Percentiles rank a stretch among this genome's conserved stretches.
Evolutionary conservation across 1,139 yeast species (phyloP).

Genomic region (Taiozyma sp.): DNA sequence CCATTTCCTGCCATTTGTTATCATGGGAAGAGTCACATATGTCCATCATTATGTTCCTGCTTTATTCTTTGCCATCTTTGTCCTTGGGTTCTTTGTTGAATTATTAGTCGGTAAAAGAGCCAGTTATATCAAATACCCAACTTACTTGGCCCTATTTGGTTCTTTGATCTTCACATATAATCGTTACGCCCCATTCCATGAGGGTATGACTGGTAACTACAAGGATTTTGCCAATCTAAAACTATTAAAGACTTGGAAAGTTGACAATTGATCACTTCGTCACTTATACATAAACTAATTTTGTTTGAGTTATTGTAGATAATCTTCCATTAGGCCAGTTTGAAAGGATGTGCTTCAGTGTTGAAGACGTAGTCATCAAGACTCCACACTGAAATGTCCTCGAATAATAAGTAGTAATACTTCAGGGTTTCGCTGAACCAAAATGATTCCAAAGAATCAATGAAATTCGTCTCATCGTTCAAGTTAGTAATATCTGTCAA

Average conservation of each 20-base stretch:
- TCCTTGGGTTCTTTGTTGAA: slow-evolving; percentile 56
- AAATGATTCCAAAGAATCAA: slow-evolving; percentile 56
- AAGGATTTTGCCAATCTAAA: slow-evolving; percentile 39
- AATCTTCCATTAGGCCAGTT: slow-evolving; percentile 15
- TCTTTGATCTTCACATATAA: slow-evolving; percentile 33
- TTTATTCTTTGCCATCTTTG: slow-evolving; percentile 66
- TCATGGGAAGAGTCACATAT: slow-evolving; percentile 81
- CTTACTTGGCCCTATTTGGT: slow-evolving; percentile 32
- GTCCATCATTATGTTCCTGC: slow-evolving; percentile 84
- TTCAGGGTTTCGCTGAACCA: slow-evolving; percentile 81
- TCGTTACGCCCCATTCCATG: slow-evolving; percentile 38
- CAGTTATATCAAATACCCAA: slow-evolving; percentile 25
- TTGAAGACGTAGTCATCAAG: slow-evolving; percentile 70
- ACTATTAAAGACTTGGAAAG: slow-evolving; percentile 38
- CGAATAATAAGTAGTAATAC: slow-evolving; percentile 65
- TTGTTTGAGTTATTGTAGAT: background rate
- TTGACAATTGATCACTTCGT: slow-evolving; percentile 1
- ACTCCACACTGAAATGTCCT: slow-evolving; percentile 51
- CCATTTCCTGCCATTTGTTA: slow-evolving; percentile 65
- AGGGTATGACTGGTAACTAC: slow-evolving; percentile 49
- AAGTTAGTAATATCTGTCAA: slow-evolving; percentile 46
- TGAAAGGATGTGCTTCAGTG: slow-evolving; percentile 78
- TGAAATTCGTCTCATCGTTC: slow-evolving; percentile 17
- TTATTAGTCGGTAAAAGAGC: slow-evolving; percentile 20
- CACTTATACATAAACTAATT: background rate